Conservation (phyloP, 73 alveolate species). For the Paramecium caudatum region DNA sequence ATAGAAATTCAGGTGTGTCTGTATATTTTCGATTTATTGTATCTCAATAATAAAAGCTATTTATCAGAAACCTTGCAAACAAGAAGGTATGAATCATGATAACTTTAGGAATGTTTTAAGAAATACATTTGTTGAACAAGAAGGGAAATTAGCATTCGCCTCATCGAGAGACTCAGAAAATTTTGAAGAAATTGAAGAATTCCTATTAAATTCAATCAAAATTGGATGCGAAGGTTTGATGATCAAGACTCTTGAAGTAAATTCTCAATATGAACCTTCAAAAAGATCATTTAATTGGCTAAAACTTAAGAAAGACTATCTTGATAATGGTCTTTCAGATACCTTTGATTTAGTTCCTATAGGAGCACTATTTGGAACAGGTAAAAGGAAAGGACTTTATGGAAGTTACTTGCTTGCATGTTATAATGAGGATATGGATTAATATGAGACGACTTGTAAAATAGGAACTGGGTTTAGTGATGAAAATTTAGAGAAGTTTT, state of each 20-base stretch:
- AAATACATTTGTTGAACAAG: constrained; percentile 76
- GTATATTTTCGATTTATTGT: constrained; percentile 89
- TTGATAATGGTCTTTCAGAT: constrained; percentile 96
- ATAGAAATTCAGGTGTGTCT: constrained; percentile 90
- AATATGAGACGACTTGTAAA: constrained; percentile 96
- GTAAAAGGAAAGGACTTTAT: constrained; percentile 99
- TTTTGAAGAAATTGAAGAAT: constrained; percentile 96
- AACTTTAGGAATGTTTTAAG: no score
- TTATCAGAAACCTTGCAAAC: constrained; percentile 82
- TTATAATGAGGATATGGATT: constrained; percentile 97
- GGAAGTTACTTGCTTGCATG: constrained; percentile 99
- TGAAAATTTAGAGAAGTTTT: constrained; percentile 85
- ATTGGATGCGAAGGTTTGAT: constrained; percentile 99
- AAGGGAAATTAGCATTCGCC: constrained; percentile 89
- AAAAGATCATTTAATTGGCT: constrained; percentile 99
- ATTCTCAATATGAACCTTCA: constrained; percentile 99
- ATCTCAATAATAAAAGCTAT: constrained; percentile 84
- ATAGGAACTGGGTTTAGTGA: constrained; percentile 97
- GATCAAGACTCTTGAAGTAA: constrained; percentile 97
- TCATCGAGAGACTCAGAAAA: constrained; percentile 88
- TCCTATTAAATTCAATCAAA: constrained; percentile 90
- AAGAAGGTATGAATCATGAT: no score
- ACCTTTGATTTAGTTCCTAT: constrained; percentile 99
- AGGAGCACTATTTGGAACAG: constrained; percentile 99
- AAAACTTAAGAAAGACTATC: constrained; percentile 98